Evolutionary conservation across 345 rosid species (phyloP).

Genomic region (Hibiscus trionum): DNA sequence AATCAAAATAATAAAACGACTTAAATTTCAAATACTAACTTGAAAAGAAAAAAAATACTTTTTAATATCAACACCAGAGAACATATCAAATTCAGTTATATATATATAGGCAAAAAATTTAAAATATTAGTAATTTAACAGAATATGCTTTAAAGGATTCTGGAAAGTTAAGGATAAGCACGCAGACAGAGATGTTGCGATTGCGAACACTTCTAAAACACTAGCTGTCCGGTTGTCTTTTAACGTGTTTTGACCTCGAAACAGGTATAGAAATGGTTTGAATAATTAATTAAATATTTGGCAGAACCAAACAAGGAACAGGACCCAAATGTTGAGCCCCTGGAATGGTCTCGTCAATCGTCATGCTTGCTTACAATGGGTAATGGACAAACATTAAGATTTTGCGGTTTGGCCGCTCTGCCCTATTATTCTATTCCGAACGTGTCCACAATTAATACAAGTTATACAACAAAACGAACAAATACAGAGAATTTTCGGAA

Average conservation of each 20-base stretch:
- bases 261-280: background rate
- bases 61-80: too few relatives aligned
- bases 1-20: too few relatives aligned
- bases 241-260: background rate
- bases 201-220: background rate
- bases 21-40: too few relatives aligned
- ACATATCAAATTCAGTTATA: too few relatives aligned
- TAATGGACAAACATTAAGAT: background rate
- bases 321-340: background rate
- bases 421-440: background rate
- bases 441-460: conserved; percentile 2
- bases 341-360: background rate
- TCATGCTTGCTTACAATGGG: background rate
- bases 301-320: background rate
- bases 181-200: background rate
- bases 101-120: too few relatives aligned
- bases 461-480: background rate
- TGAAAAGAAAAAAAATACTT: too few relatives aligned
- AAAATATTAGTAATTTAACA: too few relatives aligned
- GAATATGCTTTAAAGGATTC: too few relatives aligned
- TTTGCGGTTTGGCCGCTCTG: background rate
- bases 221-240: background rate
- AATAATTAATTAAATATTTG: background rate
- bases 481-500: background rate
- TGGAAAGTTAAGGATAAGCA: too few relatives aligned